Evolutionary conservation across 805 yeast species (phyloP), one percentile per base, ranked within the genome.

Genomic region (Osmozyma mogii): DNA sequence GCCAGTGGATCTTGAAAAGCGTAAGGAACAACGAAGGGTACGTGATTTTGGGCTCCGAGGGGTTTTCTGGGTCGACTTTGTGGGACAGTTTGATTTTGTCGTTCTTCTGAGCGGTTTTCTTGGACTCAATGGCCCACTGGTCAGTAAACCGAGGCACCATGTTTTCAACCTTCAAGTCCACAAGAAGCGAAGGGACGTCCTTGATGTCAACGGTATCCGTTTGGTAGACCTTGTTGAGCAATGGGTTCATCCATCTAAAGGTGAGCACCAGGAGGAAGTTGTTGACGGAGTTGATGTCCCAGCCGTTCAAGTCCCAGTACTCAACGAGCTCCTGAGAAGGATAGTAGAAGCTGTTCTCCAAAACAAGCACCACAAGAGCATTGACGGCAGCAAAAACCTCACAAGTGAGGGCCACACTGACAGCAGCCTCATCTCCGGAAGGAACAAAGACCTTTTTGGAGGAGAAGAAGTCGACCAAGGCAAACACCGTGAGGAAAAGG

Each of bases 171-270:
- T 34, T 30, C 34, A 42, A 29, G 14, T 40, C 46, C 12, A 40
- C 35, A 13, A 32, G 30, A 6, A 34, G 31, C 24, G 25, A 31
- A 3, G 46, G 46, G 18, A 40, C 29, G 11, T 6, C 7, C 13
- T 22, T 10, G 8, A 41, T 38, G 15, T 33, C 36, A 12, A 53
- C 50, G 12, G 44, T 44, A n/a, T 37, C 44, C 6, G 50, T 44
- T 12, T 31, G 28, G 36, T 52, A 43, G 28, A 54, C 47, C 17
- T 43, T 33, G 18, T 37, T 30, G 23, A 58, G 49, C 15, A 48
- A 35, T 2, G 56, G 56, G 22, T 49, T 45, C 19, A 55, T 36
- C 51, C 54, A 58, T 15, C 35, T 30, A 31, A 54, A 55, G 10
- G 58, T 40, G 24, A 49, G 30, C 12, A 34, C 28, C 6, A 46